These are phyloP conservation scores for Xanthoconium purpureum DNA, from an alignment of 768 basidiomycete genomes.

Conservation along the genomic window DNA sequence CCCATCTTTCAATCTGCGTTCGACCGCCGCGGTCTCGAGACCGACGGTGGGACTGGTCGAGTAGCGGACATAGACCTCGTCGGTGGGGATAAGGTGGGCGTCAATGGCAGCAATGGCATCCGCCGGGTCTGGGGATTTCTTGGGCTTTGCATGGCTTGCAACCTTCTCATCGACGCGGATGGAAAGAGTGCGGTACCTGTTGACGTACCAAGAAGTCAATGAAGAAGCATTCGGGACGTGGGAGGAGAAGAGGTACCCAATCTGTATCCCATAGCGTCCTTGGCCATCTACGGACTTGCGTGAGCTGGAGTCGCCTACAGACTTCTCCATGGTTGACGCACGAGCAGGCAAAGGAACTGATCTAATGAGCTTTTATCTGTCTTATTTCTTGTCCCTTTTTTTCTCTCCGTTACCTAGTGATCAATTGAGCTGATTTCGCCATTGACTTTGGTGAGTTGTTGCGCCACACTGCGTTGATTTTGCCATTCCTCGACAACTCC, in stretches of 20 bases:
- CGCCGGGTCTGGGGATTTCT: conserved; percentile 32
- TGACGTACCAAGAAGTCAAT: not conserved
- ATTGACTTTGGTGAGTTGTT: conserved; percentile 9
- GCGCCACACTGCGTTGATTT: conserved; percentile 24
- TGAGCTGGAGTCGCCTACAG: not conserved
- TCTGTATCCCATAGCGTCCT: conserved; percentile 32
- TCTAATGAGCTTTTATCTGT: conserved; percentile 11
- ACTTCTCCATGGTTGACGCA: conserved; percentile 20
- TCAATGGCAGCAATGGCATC: conserved; percentile 45
- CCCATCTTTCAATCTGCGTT: conserved; percentile 37
- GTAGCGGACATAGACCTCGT: conserved; percentile 44
- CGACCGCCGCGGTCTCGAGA: conserved; percentile 45
- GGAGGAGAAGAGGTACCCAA: conserved; percentile 14
- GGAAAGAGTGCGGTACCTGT: conserved; percentile 45
- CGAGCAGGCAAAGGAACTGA: not conserved
- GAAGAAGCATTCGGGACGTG: not conserved
- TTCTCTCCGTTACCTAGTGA: no score
- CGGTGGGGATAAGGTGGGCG: conserved; percentile 41
- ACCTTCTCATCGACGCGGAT: conserved; percentile 39
- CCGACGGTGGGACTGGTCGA: conserved; percentile 42
- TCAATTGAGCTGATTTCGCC: conserved; percentile 24
- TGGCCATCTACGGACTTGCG: conserved; percentile 17
- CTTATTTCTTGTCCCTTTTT: conserved; percentile 6
- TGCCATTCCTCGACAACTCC: conserved; percentile 15
- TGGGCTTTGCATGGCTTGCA: conserved; percentile 11